Conservation (phyloP, 345 rosid species). For the Lepidium africanum region DNA sequence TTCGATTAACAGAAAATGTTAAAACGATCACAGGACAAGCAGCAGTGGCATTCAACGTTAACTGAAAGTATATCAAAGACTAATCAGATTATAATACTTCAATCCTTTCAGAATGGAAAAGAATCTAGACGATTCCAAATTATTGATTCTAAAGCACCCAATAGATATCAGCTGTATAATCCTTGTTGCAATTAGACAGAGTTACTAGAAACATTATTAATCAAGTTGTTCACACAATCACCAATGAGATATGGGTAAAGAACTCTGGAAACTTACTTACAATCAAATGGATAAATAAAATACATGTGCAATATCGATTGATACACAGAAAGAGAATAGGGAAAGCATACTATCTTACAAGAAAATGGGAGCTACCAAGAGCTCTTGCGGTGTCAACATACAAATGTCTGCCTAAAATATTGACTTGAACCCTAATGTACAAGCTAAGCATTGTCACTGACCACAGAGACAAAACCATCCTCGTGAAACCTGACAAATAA, state of each 20-base stretch:
- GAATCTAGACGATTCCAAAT: background rate
- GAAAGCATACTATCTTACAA: slow-evolving; percentile 38
- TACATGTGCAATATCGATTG: background rate
- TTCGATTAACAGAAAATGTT: background rate
- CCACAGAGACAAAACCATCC: slow-evolving; percentile 69
- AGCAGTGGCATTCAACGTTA: background rate
- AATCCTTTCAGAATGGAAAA: background rate
- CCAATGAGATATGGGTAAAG: background rate
- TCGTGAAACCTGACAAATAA: slow-evolving; percentile 69
- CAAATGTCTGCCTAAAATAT: slow-evolving; percentile 85
- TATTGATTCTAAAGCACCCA: background rate
- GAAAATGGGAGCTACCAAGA: slow-evolving; percentile 47
- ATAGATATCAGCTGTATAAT: background rate
- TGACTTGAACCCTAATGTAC: slow-evolving; percentile 83
- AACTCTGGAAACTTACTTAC: background rate
- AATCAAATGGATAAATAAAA: background rate
- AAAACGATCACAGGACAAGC: background rate
- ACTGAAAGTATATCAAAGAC: background rate
- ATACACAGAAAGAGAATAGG: background rate
- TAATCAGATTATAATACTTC: background rate
- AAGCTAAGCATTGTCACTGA: slow-evolving; percentile 68
- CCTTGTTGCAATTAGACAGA: background rate
- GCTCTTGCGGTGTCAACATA: slow-evolving; percentile 73
- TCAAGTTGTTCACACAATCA: background rate
- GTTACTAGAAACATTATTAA: background rate